Evolutionary conservation across 495 filamentous ascomycete genomes (phyloP).

Genomic region (Xylaria cubensis): DNA sequence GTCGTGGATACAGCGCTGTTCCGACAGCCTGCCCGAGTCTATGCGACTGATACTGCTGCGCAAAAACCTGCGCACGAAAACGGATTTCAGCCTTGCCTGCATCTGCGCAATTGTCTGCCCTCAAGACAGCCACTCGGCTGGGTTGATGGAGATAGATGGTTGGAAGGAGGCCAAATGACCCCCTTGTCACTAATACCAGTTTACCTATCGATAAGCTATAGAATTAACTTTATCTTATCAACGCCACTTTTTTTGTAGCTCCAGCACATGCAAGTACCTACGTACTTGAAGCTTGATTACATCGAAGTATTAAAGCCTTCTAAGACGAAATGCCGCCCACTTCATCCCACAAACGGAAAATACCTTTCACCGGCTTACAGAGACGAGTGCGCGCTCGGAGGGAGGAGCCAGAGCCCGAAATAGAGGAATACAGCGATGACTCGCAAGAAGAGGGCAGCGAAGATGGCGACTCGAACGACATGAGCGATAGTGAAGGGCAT

Average conservation of each 20-base stretch:
- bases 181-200: not conserved
- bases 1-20: not conserved
- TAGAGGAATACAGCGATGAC: slow-evolving; percentile 40
- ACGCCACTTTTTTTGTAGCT: not conserved
- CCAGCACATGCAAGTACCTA: not conserved
- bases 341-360: slow-evolving; percentile 32
- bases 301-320: not conserved
- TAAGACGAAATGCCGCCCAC: slow-evolving; percentile 28
- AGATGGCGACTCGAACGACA: slow-evolving; percentile 36
- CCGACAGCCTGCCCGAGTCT: not conserved
- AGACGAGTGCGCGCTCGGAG: slow-evolving; percentile 64
- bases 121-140: not conserved
- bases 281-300: not conserved
- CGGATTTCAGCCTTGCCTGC: not conserved
- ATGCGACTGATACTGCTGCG: not conserved
- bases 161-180: not conserved
- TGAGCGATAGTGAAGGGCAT: slow-evolving; percentile 15
- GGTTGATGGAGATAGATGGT: not conserved
- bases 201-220: slow-evolving; percentile 8
- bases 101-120: slow-evolving; percentile 9
- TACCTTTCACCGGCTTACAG: slow-evolving; percentile 51
- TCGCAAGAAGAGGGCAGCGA: slow-evolving; percentile 44
- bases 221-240: not conserved
- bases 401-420: slow-evolving; percentile 63
- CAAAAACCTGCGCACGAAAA: slow-evolving; percentile 2